Percentiles rank a stretch among this genome's conserved stretches.
Evolutionary conservation across 257 asterid genomes (phyloP).

Genomic region (Phtheirospermum japonicum): DNA sequence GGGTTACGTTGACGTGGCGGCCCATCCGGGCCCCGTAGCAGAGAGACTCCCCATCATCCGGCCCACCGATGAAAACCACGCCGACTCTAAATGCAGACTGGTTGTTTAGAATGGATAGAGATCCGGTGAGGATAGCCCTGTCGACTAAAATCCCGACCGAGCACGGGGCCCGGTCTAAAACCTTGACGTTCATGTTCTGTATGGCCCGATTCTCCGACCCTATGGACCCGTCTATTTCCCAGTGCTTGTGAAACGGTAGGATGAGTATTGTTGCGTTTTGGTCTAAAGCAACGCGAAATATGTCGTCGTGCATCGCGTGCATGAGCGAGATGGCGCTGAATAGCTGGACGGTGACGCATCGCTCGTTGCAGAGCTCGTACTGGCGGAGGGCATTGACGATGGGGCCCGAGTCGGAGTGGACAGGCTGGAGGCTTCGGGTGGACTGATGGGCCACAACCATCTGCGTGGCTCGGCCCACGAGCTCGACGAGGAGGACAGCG

Average conservation of each 20-base stretch:
- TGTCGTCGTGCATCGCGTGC: slow-evolving; percentile 60
- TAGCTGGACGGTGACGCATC: slow-evolving; percentile 50
- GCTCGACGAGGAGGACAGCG: slow-evolving; percentile 63
- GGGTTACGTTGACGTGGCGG: slow-evolving; percentile 44
- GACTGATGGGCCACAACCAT: slow-evolving; percentile 72
- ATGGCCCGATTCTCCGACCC: slow-evolving; percentile 44
- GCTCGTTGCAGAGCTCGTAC: slow-evolving; percentile 52
- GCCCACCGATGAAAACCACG: slow-evolving; percentile 65
- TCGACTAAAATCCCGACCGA: slow-evolving; percentile 69
- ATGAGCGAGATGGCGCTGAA: slow-evolving; percentile 52
- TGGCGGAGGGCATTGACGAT: slow-evolving; percentile 70
- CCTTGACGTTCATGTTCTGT: slow-evolving; percentile 54
- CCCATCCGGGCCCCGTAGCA: slow-evolving; percentile 66
- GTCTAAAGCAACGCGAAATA: slow-evolving; percentile 51
- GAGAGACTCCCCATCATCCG: slow-evolving; percentile 77
- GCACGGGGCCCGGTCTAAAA: slow-evolving; percentile 63
- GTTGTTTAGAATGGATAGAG: slow-evolving; percentile 41
- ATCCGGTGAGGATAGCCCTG: slow-evolving; percentile 49
- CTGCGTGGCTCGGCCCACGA: slow-evolving; percentile 63
- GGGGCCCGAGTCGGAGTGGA: slow-evolving; percentile 47
- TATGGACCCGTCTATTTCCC: slow-evolving; percentile 77
- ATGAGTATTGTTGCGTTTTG: slow-evolving; percentile 53
- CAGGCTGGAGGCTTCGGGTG: slow-evolving; percentile 39
- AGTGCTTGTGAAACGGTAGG: slow-evolving; percentile 72
- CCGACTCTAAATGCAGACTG: slow-evolving; percentile 51